Evolutionary conservation across 345 rosid genomes (phyloP), one percentile per base, ranked within the genome.

Genomic region (Stellera chamaejasme): DNA sequence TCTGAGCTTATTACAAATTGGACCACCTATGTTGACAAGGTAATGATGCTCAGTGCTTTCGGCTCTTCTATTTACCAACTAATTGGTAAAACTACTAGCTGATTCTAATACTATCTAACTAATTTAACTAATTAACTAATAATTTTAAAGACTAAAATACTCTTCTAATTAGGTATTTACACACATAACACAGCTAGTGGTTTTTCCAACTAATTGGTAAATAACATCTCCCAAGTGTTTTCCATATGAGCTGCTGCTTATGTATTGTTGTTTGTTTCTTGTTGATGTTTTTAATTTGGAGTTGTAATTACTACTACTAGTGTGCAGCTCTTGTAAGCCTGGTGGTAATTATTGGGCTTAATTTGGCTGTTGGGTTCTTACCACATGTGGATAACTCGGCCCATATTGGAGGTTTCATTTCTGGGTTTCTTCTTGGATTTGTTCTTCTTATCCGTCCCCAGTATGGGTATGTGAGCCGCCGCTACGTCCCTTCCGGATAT

Each of bases 1-100:
- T 82, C 97, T 13, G 97, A 90, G 77, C 82, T 87, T 32, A 78
- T 90, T 56, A 81, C 87, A 25, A 87, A 90, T 74, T 90, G 97
- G 97, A 74, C 93, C 19, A 87, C 82, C 48, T 90, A 90, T 46
- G 74, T 66, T 32, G 81, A 84, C 42, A 90, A 90, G 96, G 96
- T 87, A 50, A 47, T 4, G 39, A 19, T 4, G n/a, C n/a, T n/a
- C n/a, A n/a, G n/a, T n/a, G n/a, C n/a, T n/a, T n/a, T n/a, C n/a
- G n/a, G n/a, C n/a, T n/a, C n/a, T n/a, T n/a, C n/a, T n/a, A n/a
- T n/a, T n/a, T n/a, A n/a, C n/a, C n/a, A n/a, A n/a, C n/a, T n/a
- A n/a, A n/a, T n/a, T n/a, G n/a, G n/a, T n/a, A n/a, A n/a, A n/a
- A n/a, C n/a, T n/a, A n/a, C n/a, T n/a, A n/a, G n/a, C n/a, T n/a